Percentiles rank a stretch among this genome's conserved stretches.
phyloP scores from a whole-genome alignment of 805 yeast species.

The Teunomyces aglyptinius region DNA sequence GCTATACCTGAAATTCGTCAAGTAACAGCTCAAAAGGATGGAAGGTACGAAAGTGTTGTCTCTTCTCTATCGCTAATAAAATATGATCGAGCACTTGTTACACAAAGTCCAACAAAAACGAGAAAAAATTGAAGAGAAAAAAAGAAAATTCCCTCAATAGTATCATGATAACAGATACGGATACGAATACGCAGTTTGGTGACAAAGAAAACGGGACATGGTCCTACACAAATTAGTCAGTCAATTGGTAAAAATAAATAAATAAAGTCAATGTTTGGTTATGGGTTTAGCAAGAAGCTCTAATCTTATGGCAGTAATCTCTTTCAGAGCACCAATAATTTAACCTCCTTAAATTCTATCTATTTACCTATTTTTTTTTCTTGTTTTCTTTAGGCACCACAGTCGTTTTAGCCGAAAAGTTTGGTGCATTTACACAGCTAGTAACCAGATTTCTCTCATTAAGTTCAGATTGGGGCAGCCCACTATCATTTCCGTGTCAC shows the following conservation, averaged over 20 bases:
- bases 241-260: too few species aligned
- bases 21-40: background rate
- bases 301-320: too few species aligned
- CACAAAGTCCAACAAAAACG: background rate
- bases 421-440: background rate
- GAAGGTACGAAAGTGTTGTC: background rate
- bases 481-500: background rate
- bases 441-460: background rate
- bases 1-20: background rate
- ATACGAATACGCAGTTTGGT: background rate
- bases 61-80: conserved; percentile 2
- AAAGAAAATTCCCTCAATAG: background rate
- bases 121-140: background rate
- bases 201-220: background rate
- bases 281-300: too few species aligned
- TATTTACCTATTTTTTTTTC: background rate
- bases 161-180: background rate
- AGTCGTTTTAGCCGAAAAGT: background rate
- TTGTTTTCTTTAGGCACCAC: background rate
- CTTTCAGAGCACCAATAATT: too few species aligned
- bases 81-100: background rate
- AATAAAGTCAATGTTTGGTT: too few species aligned
- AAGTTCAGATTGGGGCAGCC: background rate
- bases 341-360: too few species aligned
- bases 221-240: too few species aligned